Conservation (phyloP, 2,329 filamentous ascomycete species). For the Neonectria hederae region DNA sequence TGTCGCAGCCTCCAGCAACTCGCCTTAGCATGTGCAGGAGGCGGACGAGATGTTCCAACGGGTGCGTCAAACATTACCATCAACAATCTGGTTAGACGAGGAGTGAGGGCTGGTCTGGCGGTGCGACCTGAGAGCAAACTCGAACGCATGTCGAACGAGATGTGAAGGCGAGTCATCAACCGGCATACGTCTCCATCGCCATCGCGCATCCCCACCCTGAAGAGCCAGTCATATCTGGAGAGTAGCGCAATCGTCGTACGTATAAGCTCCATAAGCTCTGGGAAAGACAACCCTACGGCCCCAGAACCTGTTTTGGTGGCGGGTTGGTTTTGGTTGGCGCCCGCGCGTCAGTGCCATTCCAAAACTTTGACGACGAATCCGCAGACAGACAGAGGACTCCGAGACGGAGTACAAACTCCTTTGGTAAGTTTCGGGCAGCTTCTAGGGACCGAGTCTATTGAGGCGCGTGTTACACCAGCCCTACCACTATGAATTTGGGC, state of each 20-base stretch:
- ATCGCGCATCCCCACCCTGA: conserved; percentile 15
- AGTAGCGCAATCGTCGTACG: conserved; percentile 29
- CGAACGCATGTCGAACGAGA: conserved; percentile 12
- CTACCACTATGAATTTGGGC: not conserved
- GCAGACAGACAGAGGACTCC: conserved; percentile 16
- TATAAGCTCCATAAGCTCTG: not conserved
- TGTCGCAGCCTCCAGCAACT: not conserved
- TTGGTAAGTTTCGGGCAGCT: conserved; percentile 18
- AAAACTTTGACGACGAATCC: conserved; percentile 10
- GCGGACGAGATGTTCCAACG: not conserved
- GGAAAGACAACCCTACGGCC: not conserved
- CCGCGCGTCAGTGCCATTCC: conserved; percentile 30
- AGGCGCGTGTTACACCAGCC: conserved; percentile 1
- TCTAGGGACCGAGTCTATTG: conserved; percentile 2
- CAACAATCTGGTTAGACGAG: not conserved
- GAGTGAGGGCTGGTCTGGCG: not conserved
- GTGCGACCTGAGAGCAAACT: conserved; percentile 5
- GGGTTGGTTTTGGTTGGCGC: conserved; percentile 27
- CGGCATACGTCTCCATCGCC: conserved; percentile 3
- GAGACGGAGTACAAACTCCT: conserved; percentile 23
- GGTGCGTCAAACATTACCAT: not conserved
- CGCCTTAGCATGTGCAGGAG: not conserved
- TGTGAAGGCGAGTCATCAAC: conserved; percentile 27
- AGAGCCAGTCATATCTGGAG: conserved; percentile 19
- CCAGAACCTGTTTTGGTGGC: conserved; percentile 15